phyloP scores from a whole-genome alignment of 2,329 filamentous ascomycete genomes.

The Trichoderma arundinaceum region DNA sequence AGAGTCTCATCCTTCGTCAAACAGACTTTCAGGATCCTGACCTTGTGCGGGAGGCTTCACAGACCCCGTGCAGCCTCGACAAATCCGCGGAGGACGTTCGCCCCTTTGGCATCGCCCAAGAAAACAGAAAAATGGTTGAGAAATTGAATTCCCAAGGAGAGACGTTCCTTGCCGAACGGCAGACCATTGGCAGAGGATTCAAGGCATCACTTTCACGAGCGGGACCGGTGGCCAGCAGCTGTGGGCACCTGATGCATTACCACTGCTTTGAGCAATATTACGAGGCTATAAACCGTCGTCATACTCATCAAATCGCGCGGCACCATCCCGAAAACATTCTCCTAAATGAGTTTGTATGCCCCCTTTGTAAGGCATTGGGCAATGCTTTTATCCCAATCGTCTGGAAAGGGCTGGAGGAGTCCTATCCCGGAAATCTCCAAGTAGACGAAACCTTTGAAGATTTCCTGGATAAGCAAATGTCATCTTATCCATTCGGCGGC shows the following conservation, averaged over 20 bases:
- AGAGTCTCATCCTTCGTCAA: constrained; percentile 85
- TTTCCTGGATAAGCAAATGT: constrained; percentile 69
- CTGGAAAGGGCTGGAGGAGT: constrained; percentile 91
- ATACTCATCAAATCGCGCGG: constrained; percentile 89
- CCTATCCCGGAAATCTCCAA: constrained; percentile 75
- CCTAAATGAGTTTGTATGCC: constrained; percentile 91
- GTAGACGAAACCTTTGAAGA: constrained; percentile 65
- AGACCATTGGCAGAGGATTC: constrained; percentile 89
- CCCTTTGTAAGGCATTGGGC: constrained; percentile 93
- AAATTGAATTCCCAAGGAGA: constrained; percentile 77
- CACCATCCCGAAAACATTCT: constrained; percentile 86
- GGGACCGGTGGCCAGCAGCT: constrained; percentile 86
- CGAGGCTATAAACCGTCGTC: constrained; percentile 79
- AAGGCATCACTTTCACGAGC: constrained; percentile 67
- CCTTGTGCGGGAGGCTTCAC: constrained; percentile 80
- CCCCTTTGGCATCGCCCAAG: constrained; percentile 87
- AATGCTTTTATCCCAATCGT: constrained; percentile 94
- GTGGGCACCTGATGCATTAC: constrained; percentile 98
- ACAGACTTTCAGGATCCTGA: constrained; percentile 83
- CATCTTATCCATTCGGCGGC: constrained; percentile 50
- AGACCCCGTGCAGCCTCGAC: constrained; percentile 82
- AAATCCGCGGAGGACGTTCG: constrained; percentile 80
- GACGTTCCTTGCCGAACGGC: constrained; percentile 73
- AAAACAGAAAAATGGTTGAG: constrained; percentile 78
- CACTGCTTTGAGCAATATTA: constrained; percentile 93